Percentiles rank a stretch among this genome's conserved stretches.
phyloP scores from a whole-genome alignment of 208 protist genomes.

The Crithidia fasciculata region DNA sequence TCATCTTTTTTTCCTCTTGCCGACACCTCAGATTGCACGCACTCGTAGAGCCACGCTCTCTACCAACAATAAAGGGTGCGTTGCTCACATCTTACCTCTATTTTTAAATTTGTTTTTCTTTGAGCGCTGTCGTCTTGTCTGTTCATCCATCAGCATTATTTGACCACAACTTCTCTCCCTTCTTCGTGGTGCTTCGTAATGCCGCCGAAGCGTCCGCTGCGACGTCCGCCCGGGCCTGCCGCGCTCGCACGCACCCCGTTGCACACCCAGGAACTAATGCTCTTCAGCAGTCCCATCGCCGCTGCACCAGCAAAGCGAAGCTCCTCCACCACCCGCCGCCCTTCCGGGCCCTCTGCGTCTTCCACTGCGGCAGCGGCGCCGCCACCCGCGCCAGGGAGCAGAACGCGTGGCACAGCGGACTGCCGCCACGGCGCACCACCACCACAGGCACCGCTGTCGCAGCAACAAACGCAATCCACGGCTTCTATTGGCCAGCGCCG shows the following conservation, averaged over 20 bases:
- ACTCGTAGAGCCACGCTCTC: too few species aligned
- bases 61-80: too few species aligned
- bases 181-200: neutral
- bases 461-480: neutral
- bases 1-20: too few species aligned
- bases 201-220: constrained; percentile 24
- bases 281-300: constrained; percentile 26
- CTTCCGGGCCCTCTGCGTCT: neutral
- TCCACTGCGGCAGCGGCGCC: neutral
- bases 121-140: too few species aligned
- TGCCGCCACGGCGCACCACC: neutral
- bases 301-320: constrained; percentile 13
- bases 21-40: too few species aligned
- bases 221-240: constrained; percentile 2
- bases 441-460: neutral
- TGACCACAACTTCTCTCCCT: neutral
- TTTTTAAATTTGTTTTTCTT: too few species aligned
- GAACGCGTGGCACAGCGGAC: constrained; percentile 7
- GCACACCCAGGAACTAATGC: constrained; percentile 28
- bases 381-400: neutral
- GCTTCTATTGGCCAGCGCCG: neutral
- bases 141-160: neutral
- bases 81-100: too few species aligned
- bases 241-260: constrained; percentile 18
- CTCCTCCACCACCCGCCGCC: constrained; percentile 11